Evolutionary conservation across 305 asterid species (phyloP).

Genomic region (Fraxinus albicans): DNA sequence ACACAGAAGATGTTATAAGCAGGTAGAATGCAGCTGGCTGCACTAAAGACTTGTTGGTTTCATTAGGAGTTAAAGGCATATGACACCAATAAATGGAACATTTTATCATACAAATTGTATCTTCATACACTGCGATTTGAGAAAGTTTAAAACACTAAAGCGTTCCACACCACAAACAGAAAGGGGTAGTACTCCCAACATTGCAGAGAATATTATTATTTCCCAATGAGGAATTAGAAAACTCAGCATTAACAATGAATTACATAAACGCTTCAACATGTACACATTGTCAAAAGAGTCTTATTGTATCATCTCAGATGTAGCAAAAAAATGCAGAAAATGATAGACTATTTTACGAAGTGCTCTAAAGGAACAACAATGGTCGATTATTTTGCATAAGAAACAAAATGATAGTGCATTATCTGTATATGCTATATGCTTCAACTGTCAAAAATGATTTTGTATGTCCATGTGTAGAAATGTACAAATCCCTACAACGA

Average conservation of each 20-base stretch:
- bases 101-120: not conserved
- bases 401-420: not conserved
- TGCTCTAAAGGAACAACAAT: not conserved
- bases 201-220: not conserved
- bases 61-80: not conserved
- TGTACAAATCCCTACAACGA: not conserved
- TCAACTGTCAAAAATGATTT: not conserved
- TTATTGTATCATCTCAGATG: not conserved
- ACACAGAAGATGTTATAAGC: not conserved
- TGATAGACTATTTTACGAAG: not conserved
- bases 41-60: not conserved
- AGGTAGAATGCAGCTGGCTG: not conserved
- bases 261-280: not conserved
- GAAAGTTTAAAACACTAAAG: not conserved
- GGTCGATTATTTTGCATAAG: not conserved
- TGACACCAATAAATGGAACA: not conserved
- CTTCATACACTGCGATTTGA: not conserved
- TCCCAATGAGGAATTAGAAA: not conserved
- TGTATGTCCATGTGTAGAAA: not conserved
- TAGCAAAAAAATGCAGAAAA: not conserved
- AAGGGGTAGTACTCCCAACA: not conserved
- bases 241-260: not conserved
- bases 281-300: not conserved
- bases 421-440: not conserved
- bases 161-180: not conserved